Conservation (phyloP, 2,329 filamentous ascomycete genomes). For the Teratosphaeriaceae sp. region DNA sequence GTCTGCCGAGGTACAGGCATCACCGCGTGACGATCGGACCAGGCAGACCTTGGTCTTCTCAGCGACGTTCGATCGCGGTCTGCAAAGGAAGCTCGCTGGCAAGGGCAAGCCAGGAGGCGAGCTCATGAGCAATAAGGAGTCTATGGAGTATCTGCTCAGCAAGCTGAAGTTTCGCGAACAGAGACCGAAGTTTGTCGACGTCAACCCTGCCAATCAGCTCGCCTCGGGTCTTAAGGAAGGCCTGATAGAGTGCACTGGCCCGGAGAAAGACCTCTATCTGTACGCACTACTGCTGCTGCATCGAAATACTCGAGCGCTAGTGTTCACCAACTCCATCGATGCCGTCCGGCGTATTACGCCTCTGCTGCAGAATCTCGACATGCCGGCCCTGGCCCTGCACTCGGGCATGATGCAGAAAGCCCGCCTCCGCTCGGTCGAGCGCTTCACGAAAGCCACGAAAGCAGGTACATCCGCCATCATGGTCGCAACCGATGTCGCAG, state of each 20-base stretch:
- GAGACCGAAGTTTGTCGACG: constrained; percentile 83
- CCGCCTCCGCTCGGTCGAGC: constrained; percentile 83
- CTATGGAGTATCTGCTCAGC: constrained; percentile 73
- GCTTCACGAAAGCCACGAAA: constrained; percentile 57
- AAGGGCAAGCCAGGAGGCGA: constrained; percentile 58
- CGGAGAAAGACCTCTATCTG: constrained; percentile 95
- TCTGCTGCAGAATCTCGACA: constrained; percentile 72
- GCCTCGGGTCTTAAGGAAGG: constrained; percentile 79
- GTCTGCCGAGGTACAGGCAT: constrained; percentile 9
- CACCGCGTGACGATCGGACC: background rate
- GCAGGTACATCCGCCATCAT: constrained; percentile 58
- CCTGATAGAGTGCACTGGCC: constrained; percentile 82
- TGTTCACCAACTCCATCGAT: constrained; percentile 95
- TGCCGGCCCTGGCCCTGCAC: constrained; percentile 73
- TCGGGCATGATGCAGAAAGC: constrained; percentile 96
- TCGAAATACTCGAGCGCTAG: constrained; percentile 69
- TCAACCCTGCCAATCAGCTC: constrained; percentile 85
- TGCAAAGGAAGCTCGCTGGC: constrained; percentile 85
- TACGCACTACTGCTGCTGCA: constrained; percentile 83
- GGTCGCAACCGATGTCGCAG: constrained; percentile 93
- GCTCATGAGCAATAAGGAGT: constrained; percentile 56
- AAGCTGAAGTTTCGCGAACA: constrained; percentile 82
- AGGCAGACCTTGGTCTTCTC: constrained; percentile 94
- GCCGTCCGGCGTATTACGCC: constrained; percentile 81
- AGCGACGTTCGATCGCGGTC: constrained; percentile 83